Conservation (phyloP, 192 early-diverging fungal species). For the Phlyctochytrium arcticum region DNA sequence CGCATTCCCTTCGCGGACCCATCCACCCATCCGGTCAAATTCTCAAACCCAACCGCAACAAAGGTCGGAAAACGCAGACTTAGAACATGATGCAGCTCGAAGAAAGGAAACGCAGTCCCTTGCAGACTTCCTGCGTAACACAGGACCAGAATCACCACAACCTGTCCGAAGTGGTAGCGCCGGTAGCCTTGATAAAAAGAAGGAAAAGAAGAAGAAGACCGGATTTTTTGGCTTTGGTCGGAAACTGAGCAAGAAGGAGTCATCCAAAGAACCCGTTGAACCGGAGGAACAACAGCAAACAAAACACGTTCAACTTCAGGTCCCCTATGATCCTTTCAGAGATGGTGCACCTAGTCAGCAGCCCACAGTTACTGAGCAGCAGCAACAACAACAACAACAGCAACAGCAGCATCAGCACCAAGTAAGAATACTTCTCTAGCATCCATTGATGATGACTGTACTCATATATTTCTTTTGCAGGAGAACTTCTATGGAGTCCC, state of each 20-base stretch:
- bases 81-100: background rate
- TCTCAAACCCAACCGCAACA: background rate
- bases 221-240: conserved; percentile 25
- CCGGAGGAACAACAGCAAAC: background rate
- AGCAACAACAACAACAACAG: conserved; percentile 1
- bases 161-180: background rate
- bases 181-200: background rate
- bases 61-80: too few relatives aligned
- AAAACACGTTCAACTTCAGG: conserved; percentile 2
- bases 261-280: too few relatives aligned
- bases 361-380: background rate
- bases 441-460: background rate
- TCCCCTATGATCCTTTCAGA: conserved; percentile 14
- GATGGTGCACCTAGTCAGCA: too few relatives aligned
- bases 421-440: background rate
- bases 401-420: background rate
- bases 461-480: background rate
- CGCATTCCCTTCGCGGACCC: conserved; percentile 3
- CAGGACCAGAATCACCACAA: conserved; percentile 11
- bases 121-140: conserved; percentile 17
- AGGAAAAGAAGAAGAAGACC: conserved; percentile 22
- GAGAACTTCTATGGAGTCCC: background rate
- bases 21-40: background rate
- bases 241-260: conserved; percentile 11
- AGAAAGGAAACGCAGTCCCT: conserved; percentile 2